Base-by-base conservation (phyloP, 192 early-diverging fungal species). In the Coemansia aciculifera region DNA sequence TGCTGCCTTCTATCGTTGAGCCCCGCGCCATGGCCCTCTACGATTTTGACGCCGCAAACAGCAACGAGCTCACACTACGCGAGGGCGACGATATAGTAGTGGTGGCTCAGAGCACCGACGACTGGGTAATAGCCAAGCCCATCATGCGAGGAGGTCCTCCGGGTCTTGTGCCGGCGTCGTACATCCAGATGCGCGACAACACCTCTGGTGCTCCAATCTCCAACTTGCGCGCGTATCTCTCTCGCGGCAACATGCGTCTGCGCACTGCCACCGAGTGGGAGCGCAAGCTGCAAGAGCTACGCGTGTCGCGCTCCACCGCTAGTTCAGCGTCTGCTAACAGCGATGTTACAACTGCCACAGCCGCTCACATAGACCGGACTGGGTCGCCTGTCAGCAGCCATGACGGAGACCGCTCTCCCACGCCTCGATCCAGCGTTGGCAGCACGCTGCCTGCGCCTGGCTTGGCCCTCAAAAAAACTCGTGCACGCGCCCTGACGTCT, bases 121-220 rank as follows among this genome's bases (percentile, higher is more conserved):
- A 93, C 75, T 93, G 91, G 91, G 86, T 89, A 71, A 89, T 93
- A 31, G 91, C 88, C 32, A 90, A 90, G 74, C 89, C 88, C 29
- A 86, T 88, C 38, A 78, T 77, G 37, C 77, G 88, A 36, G 77
- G 87, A 12, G 86, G 86, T 27, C 86, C 85, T 1, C 88, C 91
- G 40, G 91, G 90, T 13, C 75, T 93, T 52, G 90, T 93, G 67
- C 91, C 91, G 10, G 86, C 90, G 6, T 84, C 87, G 32, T 93
- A 89, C 87, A 81, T 93, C 24, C 86, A 91, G 73, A 86, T 93
- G 73, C 84, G 86, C 48, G 90, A 93, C 78, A 84, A 85, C 67
- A 66, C 75, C 10, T 88, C 90, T 6, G 90, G 91, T 12, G 83
- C 84, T 21, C 78, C 86, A 5, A 86, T 93, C 57, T 59, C 63